These are phyloP conservation scores for Fusarium gaditjirri DNA, from an alignment of 2,329 filamentous ascomycete genomes.

Conservation along the genomic window DNA sequence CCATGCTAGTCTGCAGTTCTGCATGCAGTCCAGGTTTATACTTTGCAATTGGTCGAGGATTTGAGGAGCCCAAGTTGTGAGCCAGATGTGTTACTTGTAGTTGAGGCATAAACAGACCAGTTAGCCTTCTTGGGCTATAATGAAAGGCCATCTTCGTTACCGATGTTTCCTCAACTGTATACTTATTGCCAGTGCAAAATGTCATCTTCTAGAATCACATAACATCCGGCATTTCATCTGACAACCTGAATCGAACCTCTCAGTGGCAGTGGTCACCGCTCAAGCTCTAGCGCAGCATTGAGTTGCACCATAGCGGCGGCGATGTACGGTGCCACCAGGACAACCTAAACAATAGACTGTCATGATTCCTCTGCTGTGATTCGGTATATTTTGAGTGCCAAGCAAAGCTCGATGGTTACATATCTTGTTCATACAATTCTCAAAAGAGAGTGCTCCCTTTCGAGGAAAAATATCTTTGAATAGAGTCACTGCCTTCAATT, in stretches of 20 bases:
- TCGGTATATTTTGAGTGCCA: not conserved
- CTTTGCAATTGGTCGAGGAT: no score
- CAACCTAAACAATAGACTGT: not conserved
- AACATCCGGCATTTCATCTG: not conserved
- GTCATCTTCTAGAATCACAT: accelerated
- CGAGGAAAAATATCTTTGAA: no score
- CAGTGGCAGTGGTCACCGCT: accelerated
- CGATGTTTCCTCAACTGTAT: not conserved
- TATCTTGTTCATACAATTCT: no score
- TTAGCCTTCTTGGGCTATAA: no score
- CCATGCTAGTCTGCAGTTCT: no score
- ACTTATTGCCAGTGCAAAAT: not conserved
- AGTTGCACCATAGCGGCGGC: not conserved
- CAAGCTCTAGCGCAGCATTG: not conserved
- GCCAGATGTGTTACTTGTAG: no score
- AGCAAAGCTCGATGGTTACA: not conserved
- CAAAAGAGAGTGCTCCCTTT: no score
- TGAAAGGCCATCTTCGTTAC: no score
- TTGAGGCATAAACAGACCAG: no score
- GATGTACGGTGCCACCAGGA: accelerated
- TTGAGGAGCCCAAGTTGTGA: no score
- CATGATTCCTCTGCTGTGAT: not conserved
- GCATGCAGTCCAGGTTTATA: no score
- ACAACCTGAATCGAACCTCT: accelerated
- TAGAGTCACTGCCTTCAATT: no score